Evolutionary conservation across 2,329 filamentous ascomycete genomes (phyloP).

Genomic region (Trichophyton schoenleinii): DNA sequence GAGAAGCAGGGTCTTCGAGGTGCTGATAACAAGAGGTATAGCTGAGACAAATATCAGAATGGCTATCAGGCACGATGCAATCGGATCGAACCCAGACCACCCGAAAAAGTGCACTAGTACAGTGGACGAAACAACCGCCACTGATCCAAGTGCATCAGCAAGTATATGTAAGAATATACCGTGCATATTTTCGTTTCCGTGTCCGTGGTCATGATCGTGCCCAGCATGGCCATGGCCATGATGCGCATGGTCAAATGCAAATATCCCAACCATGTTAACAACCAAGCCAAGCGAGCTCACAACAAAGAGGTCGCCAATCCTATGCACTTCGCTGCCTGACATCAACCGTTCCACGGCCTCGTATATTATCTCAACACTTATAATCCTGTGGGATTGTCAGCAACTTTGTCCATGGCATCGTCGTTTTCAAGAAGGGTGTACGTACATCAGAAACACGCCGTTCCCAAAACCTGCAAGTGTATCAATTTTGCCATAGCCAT

Average conservation of each 20-base stretch:
- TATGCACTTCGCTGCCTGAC: conserved; percentile 70
- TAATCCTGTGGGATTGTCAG: conserved; percentile 46
- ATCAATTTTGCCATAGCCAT: conserved; percentile 94
- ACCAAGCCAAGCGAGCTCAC: conserved; percentile 76
- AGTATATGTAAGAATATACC: conserved; percentile 94
- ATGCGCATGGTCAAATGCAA: conserved; percentile 63
- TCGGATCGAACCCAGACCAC: conserved; percentile 88
- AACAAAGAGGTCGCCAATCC: conserved; percentile 73
- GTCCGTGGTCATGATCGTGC: conserved; percentile 28
- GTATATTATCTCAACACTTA: conserved; percentile 91
- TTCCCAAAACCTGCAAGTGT: conserved; percentile 94
- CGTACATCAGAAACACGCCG: conserved; percentile 81
- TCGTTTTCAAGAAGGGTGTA: not conserved
- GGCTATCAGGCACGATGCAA: conserved; percentile 88
- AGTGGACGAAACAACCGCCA: conserved; percentile 87
- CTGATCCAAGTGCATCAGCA: conserved; percentile 85
- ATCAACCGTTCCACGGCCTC: conserved; percentile 81
- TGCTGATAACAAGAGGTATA: conserved; percentile 72
- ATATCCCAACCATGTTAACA: conserved; percentile 86
- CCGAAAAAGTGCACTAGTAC: conserved; percentile 73
- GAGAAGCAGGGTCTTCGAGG: conserved; percentile 69
- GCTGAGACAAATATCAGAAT: conserved; percentile 87
- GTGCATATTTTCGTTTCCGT: conserved; percentile 95
- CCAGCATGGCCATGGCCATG: conserved; percentile 34
- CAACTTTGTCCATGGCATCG: not conserved